Evolutionary conservation across 2,329 filamentous ascomycete species (phyloP).

Genomic region (Lasiodiplodia sp.): DNA sequence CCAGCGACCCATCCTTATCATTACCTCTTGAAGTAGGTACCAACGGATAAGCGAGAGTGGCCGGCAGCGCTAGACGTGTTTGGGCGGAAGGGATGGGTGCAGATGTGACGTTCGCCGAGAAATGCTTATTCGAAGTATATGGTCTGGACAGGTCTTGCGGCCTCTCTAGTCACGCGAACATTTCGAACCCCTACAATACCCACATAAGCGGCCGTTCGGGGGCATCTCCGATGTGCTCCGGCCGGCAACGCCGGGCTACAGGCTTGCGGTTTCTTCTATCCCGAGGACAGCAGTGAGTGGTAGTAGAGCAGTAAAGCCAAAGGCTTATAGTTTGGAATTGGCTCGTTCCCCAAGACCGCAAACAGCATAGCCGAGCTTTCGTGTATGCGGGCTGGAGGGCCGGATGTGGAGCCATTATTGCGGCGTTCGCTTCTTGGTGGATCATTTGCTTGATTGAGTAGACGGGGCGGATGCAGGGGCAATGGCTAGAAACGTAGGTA

Average conservation of each 20-base stretch:
- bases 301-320: background rate
- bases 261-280: background rate
- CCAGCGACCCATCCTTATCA: conserved; percentile 4
- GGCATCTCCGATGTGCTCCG: background rate
- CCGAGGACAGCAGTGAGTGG: background rate
- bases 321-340: background rate
- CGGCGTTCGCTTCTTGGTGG: background rate
- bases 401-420: background rate
- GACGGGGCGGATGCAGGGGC: background rate
- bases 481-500: background rate
- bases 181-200: background rate
- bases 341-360: no score
- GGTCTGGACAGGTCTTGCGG: background rate
- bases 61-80: background rate
- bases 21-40: conserved; percentile 18
- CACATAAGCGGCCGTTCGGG: background rate
- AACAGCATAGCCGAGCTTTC: background rate
- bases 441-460: background rate
- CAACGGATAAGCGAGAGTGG: background rate
- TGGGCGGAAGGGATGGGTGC: background rate
- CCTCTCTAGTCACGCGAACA: background rate
- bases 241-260: no score
- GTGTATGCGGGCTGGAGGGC: background rate
- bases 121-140: background rate
- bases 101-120: conserved; percentile 9